phyloP scores from a whole-genome alignment of 169 alveolate species.

The Cryptosporidium baileyi region DNA sequence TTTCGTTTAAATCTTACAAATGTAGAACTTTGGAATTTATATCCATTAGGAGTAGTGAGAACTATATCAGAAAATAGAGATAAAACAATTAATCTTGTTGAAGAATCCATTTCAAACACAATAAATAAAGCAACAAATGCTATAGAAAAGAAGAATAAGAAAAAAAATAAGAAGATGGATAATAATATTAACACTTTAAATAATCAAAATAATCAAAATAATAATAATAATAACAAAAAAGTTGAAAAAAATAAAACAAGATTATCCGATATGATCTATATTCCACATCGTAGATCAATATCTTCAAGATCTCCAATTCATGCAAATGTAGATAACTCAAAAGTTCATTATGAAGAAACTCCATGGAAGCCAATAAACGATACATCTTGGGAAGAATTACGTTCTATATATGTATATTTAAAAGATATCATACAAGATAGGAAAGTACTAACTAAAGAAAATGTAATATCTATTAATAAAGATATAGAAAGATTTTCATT shows the following conservation, averaged over 20 bases:
- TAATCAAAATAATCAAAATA: background rate
- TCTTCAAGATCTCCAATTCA: conserved; percentile 46
- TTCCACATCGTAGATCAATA: conserved; percentile 46
- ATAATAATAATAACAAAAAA: background rate
- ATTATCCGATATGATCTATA: conserved; percentile 12
- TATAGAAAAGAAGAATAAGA: background rate
- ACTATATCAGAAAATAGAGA: conserved; percentile 39
- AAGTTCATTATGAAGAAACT: conserved; percentile 24
- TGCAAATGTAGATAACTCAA: background rate
- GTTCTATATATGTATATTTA: conserved; percentile 8
- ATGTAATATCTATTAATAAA: background rate
- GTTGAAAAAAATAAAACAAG: background rate
- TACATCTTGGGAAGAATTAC: conserved; percentile 52
- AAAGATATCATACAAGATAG: background rate
- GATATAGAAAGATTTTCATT: conserved; percentile 22
- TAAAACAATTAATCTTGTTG: conserved; percentile 19
- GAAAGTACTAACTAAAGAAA: background rate
- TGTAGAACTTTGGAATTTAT: conserved; percentile 48
- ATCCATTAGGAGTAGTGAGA: conserved; percentile 32
- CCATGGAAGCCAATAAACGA: background rate
- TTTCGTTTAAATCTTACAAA: conserved; percentile 20
- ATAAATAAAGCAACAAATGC: background rate
- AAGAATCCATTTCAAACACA: conserved; percentile 22
- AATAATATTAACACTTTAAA: background rate
- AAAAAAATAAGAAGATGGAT: background rate